Base-by-base conservation (phyloP, 345 rosid species). In the Streptanthus diversifolius region DNA sequence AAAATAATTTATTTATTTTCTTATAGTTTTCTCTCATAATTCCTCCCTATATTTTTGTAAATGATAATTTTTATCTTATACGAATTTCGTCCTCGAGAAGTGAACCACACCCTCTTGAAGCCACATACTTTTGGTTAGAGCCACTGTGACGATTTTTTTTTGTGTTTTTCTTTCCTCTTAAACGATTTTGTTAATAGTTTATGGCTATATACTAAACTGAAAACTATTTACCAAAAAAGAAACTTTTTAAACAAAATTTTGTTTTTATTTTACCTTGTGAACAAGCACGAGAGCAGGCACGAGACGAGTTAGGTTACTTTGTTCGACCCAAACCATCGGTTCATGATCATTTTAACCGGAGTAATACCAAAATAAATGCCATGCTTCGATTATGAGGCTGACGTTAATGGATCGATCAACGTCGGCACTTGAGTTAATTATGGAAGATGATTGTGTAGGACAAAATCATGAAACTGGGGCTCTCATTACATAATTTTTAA, bases 371-470 rank as follows among this genome's bases (percentile, higher is more conserved):
- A 3, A 19, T 10, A 35, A 3, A 2, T 1, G n/a, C 11, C 9
- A 44, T 11, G 32, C 3, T 72, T 64, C 4, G 65, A 33, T 13
- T 52, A 8, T 10, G 54, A 43, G 37, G 65, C 47, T 54, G 44
- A 64, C 64, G 49, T 41, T 53, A 33, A 72, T 41, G 36, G 29
- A 63, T 63, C 55, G 15, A 49, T 49, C 55, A 72, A 63, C 55
- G 70, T 63, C 70, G 55, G 63, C 56, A 41, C n/a, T 63, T 62
- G 17, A 40, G 35, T 41, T 53, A 33, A 72, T 30, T 63, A 53
- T 14, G 35, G 55, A 72, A 63, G 35, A 51, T 51, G 14, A 40
- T 30, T 52, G 18, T 63, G 6, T 63, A 53, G 3, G 62, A 62
- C 35, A 30, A 21, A 51, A 62, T 54, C 21, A n/a, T 30, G 47